These are phyloP conservation scores for Urtica urens DNA, from an alignment of 306 rosid species.

Conservation along the genomic window DNA sequence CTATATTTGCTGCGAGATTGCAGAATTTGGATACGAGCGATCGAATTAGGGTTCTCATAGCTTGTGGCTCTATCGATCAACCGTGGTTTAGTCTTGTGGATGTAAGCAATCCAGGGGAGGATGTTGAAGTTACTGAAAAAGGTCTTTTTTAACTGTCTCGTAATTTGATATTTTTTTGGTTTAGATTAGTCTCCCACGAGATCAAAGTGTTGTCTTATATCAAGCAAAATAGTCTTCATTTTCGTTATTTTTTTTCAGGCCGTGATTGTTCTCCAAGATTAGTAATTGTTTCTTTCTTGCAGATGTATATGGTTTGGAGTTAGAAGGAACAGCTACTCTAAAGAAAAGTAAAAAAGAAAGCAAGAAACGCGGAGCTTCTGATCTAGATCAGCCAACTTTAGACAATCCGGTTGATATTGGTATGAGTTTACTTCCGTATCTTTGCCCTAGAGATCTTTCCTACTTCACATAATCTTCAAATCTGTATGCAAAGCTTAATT, in stretches of 20 bases:
- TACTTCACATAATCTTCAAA: neutral
- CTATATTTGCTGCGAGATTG: slow-evolving; percentile 34
- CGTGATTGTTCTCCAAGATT: neutral
- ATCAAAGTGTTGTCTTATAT: no score
- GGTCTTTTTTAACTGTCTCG: neutral
- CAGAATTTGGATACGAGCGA: slow-evolving; percentile 20
- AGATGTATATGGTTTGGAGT: slow-evolving; percentile 2
- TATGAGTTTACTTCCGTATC: slow-evolving; percentile 11
- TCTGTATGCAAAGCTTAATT: no score
- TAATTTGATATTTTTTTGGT: no score
- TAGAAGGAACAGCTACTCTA: neutral
- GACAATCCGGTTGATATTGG: slow-evolving; percentile 13
- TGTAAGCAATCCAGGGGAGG: slow-evolving; percentile 16
- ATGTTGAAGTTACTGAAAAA: slow-evolving; percentile 2
- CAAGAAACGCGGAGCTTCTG: slow-evolving; percentile 26
- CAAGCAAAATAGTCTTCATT: neutral
- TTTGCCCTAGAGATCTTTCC: neutral
- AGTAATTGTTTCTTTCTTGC: neutral
- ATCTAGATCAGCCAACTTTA: slow-evolving; percentile 8
- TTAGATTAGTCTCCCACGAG: no score
- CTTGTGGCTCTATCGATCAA: slow-evolving; percentile 38
- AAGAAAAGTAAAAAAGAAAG: slow-evolving; percentile 22
- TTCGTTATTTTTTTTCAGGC: neutral
- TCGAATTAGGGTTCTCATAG: slow-evolving; percentile 22
- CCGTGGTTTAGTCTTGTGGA: slow-evolving; percentile 28